Conservation (phyloP, 306 rosid species). For the Chamaecrista fasciculata region DNA sequence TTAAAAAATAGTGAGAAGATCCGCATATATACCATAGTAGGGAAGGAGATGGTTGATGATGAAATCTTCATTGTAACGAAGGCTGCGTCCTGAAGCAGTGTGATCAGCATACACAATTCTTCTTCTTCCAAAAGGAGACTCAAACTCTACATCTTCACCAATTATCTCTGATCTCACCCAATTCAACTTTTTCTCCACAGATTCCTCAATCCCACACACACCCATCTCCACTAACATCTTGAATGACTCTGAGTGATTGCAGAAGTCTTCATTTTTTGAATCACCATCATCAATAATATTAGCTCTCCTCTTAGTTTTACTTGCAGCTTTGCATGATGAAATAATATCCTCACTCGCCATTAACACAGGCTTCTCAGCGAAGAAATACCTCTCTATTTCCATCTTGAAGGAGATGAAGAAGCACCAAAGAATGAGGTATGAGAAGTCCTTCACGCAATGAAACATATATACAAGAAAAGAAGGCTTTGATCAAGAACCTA, state of each 20-base stretch:
- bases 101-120: constrained; percentile 72
- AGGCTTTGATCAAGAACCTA: no score
- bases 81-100: constrained; percentile 83
- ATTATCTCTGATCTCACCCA: constrained; percentile 69
- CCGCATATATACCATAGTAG: constrained; percentile 60
- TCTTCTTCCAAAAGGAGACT: constrained; percentile 64
- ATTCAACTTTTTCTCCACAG: constrained; percentile 33
- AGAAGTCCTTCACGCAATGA: constrained; percentile 15
- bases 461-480: constrained; percentile 7
- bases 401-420: neutral
- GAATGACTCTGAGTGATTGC: constrained; percentile 29
- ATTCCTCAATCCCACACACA: constrained; percentile 7
- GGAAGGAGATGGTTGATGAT: constrained; percentile 70
- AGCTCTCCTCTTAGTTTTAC: neutral
- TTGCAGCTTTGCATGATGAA: neutral
- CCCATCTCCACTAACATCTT: constrained; percentile 29
- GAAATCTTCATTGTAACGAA: constrained; percentile 55
- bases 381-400: constrained; percentile 26
- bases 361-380: neutral
- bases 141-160: constrained; percentile 49
- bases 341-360: no score
- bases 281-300: no score
- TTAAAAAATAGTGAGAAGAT: neutral
- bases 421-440: constrained; percentile 17
- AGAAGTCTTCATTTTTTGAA: constrained; percentile 14